A percentile compares a stretch with the other conserved stretches of the same genome.
Conservation (phyloP, 2,329 filamentous ascomycete species). For the Colletotrichum viniferum region DNA sequence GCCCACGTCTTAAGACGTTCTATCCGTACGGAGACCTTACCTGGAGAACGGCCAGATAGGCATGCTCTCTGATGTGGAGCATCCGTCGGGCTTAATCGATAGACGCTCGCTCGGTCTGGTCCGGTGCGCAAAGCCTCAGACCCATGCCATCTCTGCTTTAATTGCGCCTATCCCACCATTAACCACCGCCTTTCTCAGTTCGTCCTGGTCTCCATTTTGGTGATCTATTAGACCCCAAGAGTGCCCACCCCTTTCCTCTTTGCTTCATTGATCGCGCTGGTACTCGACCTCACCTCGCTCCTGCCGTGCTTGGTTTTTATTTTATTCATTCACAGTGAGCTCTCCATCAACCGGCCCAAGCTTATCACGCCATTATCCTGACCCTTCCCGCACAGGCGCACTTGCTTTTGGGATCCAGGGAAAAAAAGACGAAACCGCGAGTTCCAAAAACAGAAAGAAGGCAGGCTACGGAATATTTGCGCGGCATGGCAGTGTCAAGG, state of each 20-base stretch:
- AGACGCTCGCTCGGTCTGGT: slow-evolving; percentile 20
- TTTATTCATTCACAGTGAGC: not conserved
- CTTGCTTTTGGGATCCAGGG: not conserved
- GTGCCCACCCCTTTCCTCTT: not conserved
- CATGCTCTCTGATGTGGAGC: slow-evolving; percentile 12
- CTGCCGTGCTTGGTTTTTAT: not conserved
- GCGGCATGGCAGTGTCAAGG: slow-evolving; percentile 18
- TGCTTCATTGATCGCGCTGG: not conserved
- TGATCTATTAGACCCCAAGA: slow-evolving; percentile 14
- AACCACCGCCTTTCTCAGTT: not conserved
- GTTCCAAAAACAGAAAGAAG: not conserved
- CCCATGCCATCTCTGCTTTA: slow-evolving; percentile 16
- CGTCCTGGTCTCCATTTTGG: slow-evolving; percentile 4
- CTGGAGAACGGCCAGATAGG: not conserved
- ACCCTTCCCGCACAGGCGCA: not conserved
- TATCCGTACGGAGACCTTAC: not conserved
- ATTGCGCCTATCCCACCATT: slow-evolving; percentile 16
- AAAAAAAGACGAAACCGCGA: not conserved
- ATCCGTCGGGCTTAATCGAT: not conserved
- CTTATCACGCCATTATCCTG: not conserved
- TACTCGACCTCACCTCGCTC: not conserved
- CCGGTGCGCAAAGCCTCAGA: slow-evolving; percentile 16
- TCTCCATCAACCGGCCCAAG: not conserved
- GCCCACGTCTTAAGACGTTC: not conserved
- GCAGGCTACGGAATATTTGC: not conserved